Evolutionary conservation across 805 yeast genomes (phyloP).

Genomic region (Kuraishia hungarica): DNA sequence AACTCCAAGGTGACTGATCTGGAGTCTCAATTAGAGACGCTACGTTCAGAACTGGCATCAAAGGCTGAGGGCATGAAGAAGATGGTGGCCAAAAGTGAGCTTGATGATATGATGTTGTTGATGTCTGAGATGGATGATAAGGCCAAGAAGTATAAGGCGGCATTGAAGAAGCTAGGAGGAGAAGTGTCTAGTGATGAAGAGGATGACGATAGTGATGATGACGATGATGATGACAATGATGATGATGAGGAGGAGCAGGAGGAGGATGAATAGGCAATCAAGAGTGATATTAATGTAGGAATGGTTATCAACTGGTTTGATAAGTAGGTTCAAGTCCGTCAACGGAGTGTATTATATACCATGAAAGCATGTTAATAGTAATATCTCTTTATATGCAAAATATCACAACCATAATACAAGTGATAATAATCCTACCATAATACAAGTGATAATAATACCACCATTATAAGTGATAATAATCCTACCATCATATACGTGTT

Average conservation of each 20-base stretch:
- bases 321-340: no score
- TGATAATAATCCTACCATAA: no score
- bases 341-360: no score
- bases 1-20: neutral
- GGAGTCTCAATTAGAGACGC: neutral
- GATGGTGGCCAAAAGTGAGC: conserved; percentile 40
- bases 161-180: conserved; percentile 43
- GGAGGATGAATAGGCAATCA: conserved; percentile 12
- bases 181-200: conserved; percentile 68
- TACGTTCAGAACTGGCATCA: neutral
- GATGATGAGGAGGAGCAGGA: conserved; percentile 41
- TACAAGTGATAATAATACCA: no score
- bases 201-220: conserved; percentile 56
- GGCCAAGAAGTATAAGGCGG: conserved; percentile 45
- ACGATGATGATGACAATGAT: conserved; percentile 43
- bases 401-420: no score
- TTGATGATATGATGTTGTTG: conserved; percentile 70
- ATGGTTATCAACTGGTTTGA: no score
- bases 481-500: no score
- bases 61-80: conserved; percentile 4
- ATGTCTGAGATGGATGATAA: conserved; percentile 73
- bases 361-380: no score
- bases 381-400: no score
- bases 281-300: no score
- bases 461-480: no score